Conservation (phyloP, 1,284 basidiomycete genomes). For the Cutaneotrichosporon dermatis region DNA sequence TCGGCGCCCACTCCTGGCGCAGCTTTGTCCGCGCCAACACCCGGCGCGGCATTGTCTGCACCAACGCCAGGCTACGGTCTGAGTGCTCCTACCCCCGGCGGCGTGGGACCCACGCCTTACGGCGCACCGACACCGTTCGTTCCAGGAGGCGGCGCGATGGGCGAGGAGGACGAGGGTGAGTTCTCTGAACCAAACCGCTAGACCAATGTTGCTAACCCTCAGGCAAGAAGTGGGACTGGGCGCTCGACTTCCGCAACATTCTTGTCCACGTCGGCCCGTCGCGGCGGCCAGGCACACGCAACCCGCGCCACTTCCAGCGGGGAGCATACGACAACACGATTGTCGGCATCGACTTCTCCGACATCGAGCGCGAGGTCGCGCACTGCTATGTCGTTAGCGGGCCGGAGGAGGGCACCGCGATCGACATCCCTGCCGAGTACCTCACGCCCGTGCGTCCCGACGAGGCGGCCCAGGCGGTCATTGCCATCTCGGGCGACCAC, state of each 20-base stretch:
- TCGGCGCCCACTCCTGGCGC: conserved; percentile 50
- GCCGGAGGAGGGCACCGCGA: conserved; percentile 20
- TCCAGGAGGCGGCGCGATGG: conserved; percentile 2
- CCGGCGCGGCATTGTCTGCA: conserved; percentile 43
- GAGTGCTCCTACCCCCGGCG: conserved; percentile 24
- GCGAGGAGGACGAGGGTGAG: neutral
- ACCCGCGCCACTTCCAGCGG: conserved; percentile 43
- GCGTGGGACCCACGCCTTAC: conserved; percentile 50
- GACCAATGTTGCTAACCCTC: neutral
- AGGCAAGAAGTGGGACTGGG: conserved; percentile 42
- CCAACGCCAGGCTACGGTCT: conserved; percentile 38
- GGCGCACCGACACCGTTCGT: conserved; percentile 21
- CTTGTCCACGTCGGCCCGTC: conserved; percentile 41
- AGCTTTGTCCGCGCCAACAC: conserved; percentile 48
- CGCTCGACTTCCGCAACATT: conserved; percentile 46
- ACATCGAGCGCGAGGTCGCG: conserved; percentile 13
- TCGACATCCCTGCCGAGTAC: conserved; percentile 42
- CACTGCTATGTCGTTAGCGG: conserved; percentile 23
- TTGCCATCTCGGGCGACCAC: conserved; percentile 29
- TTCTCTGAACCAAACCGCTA: neutral
- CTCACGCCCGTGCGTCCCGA: conserved; percentile 33
- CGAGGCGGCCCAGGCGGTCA: conserved; percentile 35
- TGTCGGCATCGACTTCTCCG: conserved; percentile 32
- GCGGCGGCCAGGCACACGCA: conserved; percentile 25
- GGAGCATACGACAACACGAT: conserved; percentile 33